phyloP scores from a whole-genome alignment of 2,329 filamentous ascomycete species.

The Ceratocystis harringtonii region DNA sequence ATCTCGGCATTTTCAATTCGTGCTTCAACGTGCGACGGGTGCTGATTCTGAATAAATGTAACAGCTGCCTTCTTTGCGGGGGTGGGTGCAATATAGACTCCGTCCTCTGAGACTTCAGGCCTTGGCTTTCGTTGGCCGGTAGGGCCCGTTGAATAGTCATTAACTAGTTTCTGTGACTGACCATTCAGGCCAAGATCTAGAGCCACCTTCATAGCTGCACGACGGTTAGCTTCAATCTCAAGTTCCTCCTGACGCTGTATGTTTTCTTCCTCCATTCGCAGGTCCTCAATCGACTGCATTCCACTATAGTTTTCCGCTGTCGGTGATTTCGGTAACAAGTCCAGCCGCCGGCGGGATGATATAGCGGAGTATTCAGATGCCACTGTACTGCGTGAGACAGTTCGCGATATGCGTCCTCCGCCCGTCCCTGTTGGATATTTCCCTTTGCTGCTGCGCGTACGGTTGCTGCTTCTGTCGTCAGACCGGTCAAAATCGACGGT shows the following conservation, averaged over 20 bases:
- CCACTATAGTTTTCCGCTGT: slow-evolving; percentile 22
- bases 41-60: not conserved
- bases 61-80: slow-evolving; percentile 7
- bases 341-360: slow-evolving; percentile 19
- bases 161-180: not conserved
- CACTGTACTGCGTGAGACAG: slow-evolving; percentile 45
- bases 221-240: slow-evolving; percentile 37
- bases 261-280: slow-evolving; percentile 38
- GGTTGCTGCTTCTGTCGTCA: slow-evolving; percentile 59
- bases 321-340: not conserved
- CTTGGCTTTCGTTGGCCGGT: slow-evolving; percentile 19
- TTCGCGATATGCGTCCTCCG: slow-evolving; percentile 31
- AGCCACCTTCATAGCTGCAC: slow-evolving; percentile 38
- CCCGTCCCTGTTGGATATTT: slow-evolving; percentile 31
- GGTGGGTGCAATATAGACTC: slow-evolving; percentile 18
- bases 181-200: slow-evolving; percentile 32
- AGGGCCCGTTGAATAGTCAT: not conserved
- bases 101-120: slow-evolving; percentile 24
- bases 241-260: slow-evolving; percentile 38
- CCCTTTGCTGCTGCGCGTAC: slow-evolving; percentile 44
- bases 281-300: slow-evolving; percentile 32
- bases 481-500: slow-evolving; percentile 65
- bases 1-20: slow-evolving; percentile 1
- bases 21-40: slow-evolving; percentile 1
- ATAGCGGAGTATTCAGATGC: slow-evolving; percentile 28